A percentile compares a stretch with the other conserved stretches of the same genome.
Conservation (phyloP, 2,329 filamentous ascomycete genomes). For the Fusarium guadeloupense region DNA sequence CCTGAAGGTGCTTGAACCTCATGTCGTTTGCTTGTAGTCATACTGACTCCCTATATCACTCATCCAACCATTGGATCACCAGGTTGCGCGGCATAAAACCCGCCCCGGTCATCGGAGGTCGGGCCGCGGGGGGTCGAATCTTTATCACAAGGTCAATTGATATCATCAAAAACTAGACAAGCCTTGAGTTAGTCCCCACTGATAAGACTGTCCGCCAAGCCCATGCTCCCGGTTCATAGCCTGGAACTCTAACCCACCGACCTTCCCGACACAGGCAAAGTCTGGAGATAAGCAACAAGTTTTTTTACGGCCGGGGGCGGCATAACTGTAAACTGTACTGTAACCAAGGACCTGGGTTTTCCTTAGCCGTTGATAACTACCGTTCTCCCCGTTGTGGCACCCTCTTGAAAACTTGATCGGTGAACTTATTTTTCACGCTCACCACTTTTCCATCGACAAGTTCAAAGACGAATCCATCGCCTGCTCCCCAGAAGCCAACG, state of each 20-base stretch:
- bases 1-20: not conserved
- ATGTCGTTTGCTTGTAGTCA: not conserved
- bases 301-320: not conserved
- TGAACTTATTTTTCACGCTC: not conserved
- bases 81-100: not conserved
- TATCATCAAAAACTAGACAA: not conserved
- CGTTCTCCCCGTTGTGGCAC: not conserved
- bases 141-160: not conserved
- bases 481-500: not conserved
- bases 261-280: not conserved
- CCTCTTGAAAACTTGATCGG: not conserved
- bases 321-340: too few relatives aligned
- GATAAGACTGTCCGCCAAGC: not conserved
- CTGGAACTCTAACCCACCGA: not conserved
- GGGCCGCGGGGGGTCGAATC: conserved; percentile 8
- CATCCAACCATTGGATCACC: not conserved
- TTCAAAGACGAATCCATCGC: not conserved
- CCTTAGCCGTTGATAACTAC: not conserved
- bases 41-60: not conserved
- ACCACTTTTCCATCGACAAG: not conserved
- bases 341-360: not conserved
- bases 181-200: not conserved
- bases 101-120: not conserved
- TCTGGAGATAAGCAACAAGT: not conserved
- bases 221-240: not conserved